Evolutionary conservation across 306 rosid species (phyloP).

Genomic region (Cucurbita moschata): DNA sequence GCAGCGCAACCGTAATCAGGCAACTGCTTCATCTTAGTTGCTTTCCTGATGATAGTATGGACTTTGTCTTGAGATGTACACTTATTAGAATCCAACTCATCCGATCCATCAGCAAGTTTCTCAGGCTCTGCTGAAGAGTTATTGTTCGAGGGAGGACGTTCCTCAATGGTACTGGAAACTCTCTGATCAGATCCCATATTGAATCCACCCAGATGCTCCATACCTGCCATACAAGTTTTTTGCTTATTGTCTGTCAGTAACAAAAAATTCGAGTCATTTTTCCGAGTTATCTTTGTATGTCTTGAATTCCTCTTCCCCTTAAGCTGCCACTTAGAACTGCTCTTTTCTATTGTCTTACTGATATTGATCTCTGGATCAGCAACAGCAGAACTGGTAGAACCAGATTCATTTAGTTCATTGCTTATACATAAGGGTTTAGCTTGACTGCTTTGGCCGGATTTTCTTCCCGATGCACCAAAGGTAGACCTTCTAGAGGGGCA

Average conservation of each 20-base stretch:
- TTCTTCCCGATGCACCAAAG: slow-evolving; percentile 27
- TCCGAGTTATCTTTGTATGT: slow-evolving; percentile 39
- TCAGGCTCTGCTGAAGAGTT: slow-evolving; percentile 27
- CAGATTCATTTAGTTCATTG: slow-evolving; percentile 38
- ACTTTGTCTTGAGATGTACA: slow-evolving; percentile 5
- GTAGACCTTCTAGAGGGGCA: slow-evolving; percentile 38
- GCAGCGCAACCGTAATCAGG: slow-evolving; percentile 39
- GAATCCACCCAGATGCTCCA: slow-evolving; percentile 24
- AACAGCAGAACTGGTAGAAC: slow-evolving; percentile 37
- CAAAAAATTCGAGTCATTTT: slow-evolving; percentile 34
- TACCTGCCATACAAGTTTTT: slow-evolving; percentile 28
- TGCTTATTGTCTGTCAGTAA: slow-evolving; percentile 23
- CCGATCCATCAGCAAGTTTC: slow-evolving; percentile 16
- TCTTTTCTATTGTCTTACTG: slow-evolving; percentile 37
- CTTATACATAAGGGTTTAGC: slow-evolving; percentile 27
- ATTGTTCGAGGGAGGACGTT: slow-evolving; percentile 6
- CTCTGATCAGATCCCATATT: slow-evolving; percentile 33
- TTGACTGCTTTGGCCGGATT: slow-evolving; percentile 36
- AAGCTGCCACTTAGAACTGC: slow-evolving; percentile 81
- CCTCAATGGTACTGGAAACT: slow-evolving; percentile 9
- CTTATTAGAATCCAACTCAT: slow-evolving; percentile 25
- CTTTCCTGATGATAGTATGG: slow-evolving; percentile 11
- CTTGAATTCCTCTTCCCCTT: slow-evolving; percentile 93
- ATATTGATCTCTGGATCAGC: slow-evolving; percentile 21
- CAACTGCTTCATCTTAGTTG: slow-evolving; percentile 24